phyloP scores from a whole-genome alignment of 192 early-diverging fungal genomes.

The Thamnidium elegans region DNA sequence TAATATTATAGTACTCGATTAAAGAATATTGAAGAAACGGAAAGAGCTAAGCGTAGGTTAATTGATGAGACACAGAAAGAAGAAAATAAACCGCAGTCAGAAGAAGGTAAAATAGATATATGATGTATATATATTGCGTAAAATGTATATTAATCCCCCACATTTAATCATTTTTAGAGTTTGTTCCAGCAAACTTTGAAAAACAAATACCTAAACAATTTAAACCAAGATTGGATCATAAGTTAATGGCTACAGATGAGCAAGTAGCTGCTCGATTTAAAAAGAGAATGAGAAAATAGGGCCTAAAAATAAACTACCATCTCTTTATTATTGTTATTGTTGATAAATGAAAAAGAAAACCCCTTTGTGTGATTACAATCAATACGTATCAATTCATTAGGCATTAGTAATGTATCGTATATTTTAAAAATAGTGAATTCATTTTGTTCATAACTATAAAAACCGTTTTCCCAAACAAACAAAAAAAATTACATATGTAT shows the following conservation, averaged over 20 bases:
- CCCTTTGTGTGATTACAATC: no score
- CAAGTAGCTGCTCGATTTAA: constrained; percentile 80
- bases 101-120: background rate
- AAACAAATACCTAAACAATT: constrained; percentile 30
- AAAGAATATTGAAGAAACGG: constrained; percentile 80
- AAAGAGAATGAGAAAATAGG: constrained; percentile 72
- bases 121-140: background rate
- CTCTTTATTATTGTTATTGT: no score
- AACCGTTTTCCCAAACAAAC: no score
- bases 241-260: constrained; percentile 84
- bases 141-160: constrained; percentile 3
- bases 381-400: no score
- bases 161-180: background rate
- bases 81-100: background rate
- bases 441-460: no score
- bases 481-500: no score
- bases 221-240: constrained; percentile 41
- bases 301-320: background rate
- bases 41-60: constrained; percentile 64
- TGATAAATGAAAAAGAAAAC: no score
- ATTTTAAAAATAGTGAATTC: no score
- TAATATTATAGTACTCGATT: constrained; percentile 52
- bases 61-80: constrained; percentile 44
- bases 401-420: no score
- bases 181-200: constrained; percentile 30